Conservation (phyloP, 768 basidiomycete genomes). For the Punctularia strigosozonata region DNA sequence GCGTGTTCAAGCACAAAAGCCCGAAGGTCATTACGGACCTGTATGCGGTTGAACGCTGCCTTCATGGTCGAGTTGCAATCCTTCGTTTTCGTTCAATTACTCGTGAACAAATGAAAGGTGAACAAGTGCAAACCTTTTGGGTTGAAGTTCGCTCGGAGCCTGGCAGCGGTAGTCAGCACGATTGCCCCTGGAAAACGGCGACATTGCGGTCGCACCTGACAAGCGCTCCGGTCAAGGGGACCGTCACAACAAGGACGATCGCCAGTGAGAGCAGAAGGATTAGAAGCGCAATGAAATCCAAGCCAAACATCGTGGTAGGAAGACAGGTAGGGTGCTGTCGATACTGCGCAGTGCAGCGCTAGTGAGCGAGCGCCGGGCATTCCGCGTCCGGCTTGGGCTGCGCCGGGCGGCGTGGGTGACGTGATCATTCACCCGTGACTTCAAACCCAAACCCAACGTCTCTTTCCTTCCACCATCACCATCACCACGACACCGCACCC, state of each 20-base stretch:
- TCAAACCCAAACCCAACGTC: too few relatives aligned
- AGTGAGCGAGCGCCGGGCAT: not conserved
- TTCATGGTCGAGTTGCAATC: too few relatives aligned
- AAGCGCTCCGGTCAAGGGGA: constrained; percentile 39
- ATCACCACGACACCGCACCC: constrained; percentile 8
- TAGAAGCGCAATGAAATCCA: constrained; percentile 24
- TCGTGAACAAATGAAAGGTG: too few relatives aligned
- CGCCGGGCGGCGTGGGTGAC: too few relatives aligned
- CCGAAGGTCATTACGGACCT: too few relatives aligned
- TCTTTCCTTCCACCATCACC: constrained; percentile 17
- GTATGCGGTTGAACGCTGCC: constrained; percentile 68
- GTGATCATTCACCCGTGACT: too few relatives aligned
- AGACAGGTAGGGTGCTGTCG: not conserved
- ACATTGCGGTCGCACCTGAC: too few relatives aligned
- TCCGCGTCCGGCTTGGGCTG: constrained; percentile 3
- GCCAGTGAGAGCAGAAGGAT: constrained; percentile 43
- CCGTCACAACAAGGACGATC: constrained; percentile 45
- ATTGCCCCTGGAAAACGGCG: too few relatives aligned
- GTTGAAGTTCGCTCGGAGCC: constrained; percentile 79
- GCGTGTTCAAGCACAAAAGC: too few relatives aligned
- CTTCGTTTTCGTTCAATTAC: too few relatives aligned
- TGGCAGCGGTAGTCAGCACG: too few relatives aligned
- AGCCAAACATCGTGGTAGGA: constrained; percentile 8
- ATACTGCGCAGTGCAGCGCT: not conserved
- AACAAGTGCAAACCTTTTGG: constrained; percentile 73